A percentile compares a stretch with the other conserved stretches of the same genome.
Evolutionary conservation across 768 basidiomycete genomes (phyloP).

Genomic region (Chlorophyllum brunneum): DNA sequence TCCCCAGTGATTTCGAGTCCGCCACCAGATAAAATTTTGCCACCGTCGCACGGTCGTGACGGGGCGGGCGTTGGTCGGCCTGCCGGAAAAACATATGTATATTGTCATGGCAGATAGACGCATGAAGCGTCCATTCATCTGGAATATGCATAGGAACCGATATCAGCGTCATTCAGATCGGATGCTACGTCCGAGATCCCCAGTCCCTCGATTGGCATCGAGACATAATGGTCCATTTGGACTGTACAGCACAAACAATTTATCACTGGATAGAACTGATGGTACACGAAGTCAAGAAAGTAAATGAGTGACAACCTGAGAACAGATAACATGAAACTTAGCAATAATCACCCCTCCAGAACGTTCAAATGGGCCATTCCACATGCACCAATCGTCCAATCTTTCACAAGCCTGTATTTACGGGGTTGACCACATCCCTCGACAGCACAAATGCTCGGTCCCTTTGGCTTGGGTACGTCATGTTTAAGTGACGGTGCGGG

Average conservation of each 20-base stretch:
- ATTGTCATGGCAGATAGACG: too few species aligned
- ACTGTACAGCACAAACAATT: background rate
- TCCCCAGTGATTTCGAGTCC: too few species aligned
- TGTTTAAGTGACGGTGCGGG: slow-evolving; percentile 1
- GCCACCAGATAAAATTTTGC: too few species aligned
- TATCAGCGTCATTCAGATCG: background rate
- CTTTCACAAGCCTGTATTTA: slow-evolving; percentile 64
- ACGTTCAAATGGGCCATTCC: slow-evolving; percentile 62
- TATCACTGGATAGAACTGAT: background rate
- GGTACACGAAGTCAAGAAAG: background rate
- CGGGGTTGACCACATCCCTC: slow-evolving; percentile 50
- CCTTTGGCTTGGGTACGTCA: slow-evolving; percentile 15
- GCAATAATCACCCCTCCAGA: slow-evolving; percentile 33
- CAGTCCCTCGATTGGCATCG: too few species aligned
- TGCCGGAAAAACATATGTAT: background rate
- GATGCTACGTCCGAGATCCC: too few species aligned
- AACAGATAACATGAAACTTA: slow-evolving; percentile 1
- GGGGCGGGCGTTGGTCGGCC: background rate
- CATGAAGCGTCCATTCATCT: too few species aligned
- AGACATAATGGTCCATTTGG: too few species aligned
- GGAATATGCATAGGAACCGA: background rate
- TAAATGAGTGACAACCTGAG: background rate
- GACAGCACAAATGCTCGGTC: slow-evolving; percentile 45
- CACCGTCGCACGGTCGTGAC: too few species aligned
- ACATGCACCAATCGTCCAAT: slow-evolving; percentile 63